Conservation (phyloP, 345 rosid genomes). For the Cardamine chenopodiifolia region DNA sequence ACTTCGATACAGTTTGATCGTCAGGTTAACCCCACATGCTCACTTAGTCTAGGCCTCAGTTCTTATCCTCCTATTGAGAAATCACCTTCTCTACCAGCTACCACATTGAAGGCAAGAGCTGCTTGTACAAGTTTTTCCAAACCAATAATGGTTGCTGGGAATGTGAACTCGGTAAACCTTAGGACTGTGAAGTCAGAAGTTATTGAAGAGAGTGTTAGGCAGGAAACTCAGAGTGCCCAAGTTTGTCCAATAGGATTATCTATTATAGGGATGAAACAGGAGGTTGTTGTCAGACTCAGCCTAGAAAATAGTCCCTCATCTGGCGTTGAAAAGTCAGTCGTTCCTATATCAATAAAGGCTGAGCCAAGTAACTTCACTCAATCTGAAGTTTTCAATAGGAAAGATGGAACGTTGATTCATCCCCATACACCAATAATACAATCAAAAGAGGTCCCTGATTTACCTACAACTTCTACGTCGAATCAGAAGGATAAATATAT, state of each 20-base stretch:
- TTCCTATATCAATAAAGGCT: constrained; percentile 49
- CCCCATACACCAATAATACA: constrained; percentile 29
- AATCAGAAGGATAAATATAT: constrained; percentile 32
- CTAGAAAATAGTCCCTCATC: constrained; percentile 34
- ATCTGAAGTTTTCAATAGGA: constrained; percentile 34
- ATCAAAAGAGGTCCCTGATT: constrained; percentile 20
- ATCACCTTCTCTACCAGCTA: constrained; percentile 41
- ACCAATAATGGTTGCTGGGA: constrained; percentile 33
- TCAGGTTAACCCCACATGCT: constrained; percentile 39
- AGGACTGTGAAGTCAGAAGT: constrained; percentile 64
- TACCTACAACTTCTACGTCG: constrained; percentile 37
- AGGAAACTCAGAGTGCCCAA: constrained; percentile 32
- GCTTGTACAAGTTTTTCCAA: constrained; percentile 25
- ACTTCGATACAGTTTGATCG: constrained; percentile 34
- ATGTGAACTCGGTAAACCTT: constrained; percentile 30
- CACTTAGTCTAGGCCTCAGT: constrained; percentile 62
- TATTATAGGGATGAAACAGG: constrained; percentile 50
- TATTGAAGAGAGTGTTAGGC: constrained; percentile 48
- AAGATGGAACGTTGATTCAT: constrained; percentile 40
- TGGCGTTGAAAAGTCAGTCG: constrained; percentile 38
- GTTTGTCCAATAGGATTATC: constrained; percentile 17
- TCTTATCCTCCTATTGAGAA: constrained; percentile 43
- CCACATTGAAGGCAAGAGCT: constrained; percentile 19
- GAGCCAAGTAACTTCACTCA: constrained; percentile 51
- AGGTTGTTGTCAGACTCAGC: constrained; percentile 44